Evolutionary conservation across 176 grass and related monocot genomes (phyloP).

Genomic region (Ensete glaucum): DNA sequence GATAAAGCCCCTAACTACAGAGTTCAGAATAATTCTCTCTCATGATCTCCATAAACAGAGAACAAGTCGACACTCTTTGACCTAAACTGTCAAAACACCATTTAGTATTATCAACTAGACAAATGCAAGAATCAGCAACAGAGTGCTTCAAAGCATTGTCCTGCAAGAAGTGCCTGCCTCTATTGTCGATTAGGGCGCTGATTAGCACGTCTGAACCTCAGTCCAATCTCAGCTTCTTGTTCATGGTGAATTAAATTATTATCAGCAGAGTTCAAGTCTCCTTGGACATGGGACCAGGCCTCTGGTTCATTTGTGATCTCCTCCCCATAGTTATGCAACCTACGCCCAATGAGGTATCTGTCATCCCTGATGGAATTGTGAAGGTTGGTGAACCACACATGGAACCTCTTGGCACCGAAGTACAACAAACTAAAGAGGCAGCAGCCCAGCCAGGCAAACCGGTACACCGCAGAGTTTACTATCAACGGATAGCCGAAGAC

Average conservation of each 20-base stretch:
- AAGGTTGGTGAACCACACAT: conserved; percentile 90
- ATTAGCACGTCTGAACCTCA: conserved; percentile 37
- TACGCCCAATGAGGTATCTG: conserved; percentile 82
- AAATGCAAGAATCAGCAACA: background rate
- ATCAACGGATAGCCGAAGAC: conserved; percentile 76
- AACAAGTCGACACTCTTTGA: no score
- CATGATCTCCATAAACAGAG: no score
- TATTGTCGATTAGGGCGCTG: conserved; percentile 29
- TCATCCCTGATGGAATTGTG: conserved; percentile 98
- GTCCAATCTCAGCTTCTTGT: conserved; percentile 42
- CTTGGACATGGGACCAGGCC: background rate
- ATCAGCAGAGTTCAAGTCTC: conserved; percentile 11
- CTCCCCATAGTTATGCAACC: conserved; percentile 89
- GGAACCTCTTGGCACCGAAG: conserved; percentile 84
- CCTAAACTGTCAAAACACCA: no score
- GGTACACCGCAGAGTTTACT: conserved; percentile 87
- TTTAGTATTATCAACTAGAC: background rate
- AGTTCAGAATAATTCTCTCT: background rate
- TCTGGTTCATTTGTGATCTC: conserved; percentile 14
- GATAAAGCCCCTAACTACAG: no score
- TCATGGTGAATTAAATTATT: conserved; percentile 30
- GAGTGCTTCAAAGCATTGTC: background rate
- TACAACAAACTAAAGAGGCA: conserved; percentile 48
- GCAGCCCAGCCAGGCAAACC: conserved; percentile 90
- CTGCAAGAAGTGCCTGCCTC: background rate